Evolutionary conservation across 352 stramenopile species (phyloP).

Genomic region (Phytophthora pini): DNA sequence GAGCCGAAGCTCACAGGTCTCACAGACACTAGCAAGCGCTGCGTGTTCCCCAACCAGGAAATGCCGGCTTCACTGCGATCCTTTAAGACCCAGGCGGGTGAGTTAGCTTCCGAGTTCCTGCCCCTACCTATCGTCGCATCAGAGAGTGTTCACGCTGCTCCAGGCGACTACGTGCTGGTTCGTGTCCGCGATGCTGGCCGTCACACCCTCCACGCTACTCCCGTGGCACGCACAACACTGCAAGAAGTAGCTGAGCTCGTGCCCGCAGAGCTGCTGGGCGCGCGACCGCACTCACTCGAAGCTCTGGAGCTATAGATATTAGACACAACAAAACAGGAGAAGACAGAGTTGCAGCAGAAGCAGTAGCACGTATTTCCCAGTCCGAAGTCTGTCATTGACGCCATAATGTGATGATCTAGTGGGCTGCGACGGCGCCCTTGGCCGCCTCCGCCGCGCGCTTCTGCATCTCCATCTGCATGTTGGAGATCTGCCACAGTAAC

Average conservation of each 20-base stretch:
- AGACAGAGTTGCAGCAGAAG: slow-evolving; percentile 8
- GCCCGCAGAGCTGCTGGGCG: slow-evolving; percentile 63
- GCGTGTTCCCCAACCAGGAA: slow-evolving; percentile 75
- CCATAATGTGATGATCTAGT: slow-evolving; percentile 27
- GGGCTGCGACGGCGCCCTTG: slow-evolving; percentile 57
- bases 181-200: slow-evolving; percentile 80
- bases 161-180: slow-evolving; percentile 88
- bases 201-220: slow-evolving; percentile 85
- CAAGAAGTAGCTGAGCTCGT: slow-evolving; percentile 63
- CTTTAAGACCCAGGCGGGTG: slow-evolving; percentile 47
- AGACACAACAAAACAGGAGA: slow-evolving; percentile 23
- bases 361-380: slow-evolving; percentile 27
- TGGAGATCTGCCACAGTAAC: slow-evolving; percentile 72
- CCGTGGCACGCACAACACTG: slow-evolving; percentile 78
- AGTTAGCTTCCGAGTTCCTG: slow-evolving; percentile 49
- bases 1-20: slow-evolving; percentile 84
- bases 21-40: slow-evolving; percentile 91
- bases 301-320: slow-evolving; percentile 46
- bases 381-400: slow-evolving; percentile 4
- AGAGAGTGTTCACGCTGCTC: slow-evolving; percentile 51
- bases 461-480: slow-evolving; percentile 91
- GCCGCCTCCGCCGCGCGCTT: slow-evolving; percentile 83
- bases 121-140: slow-evolving; percentile 44
- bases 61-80: slow-evolving; percentile 60
- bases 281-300: slow-evolving; percentile 47